These are phyloP conservation scores for Claviceps africana DNA, from an alignment of 2,329 filamentous ascomycete species.

Conservation along the genomic window DNA sequence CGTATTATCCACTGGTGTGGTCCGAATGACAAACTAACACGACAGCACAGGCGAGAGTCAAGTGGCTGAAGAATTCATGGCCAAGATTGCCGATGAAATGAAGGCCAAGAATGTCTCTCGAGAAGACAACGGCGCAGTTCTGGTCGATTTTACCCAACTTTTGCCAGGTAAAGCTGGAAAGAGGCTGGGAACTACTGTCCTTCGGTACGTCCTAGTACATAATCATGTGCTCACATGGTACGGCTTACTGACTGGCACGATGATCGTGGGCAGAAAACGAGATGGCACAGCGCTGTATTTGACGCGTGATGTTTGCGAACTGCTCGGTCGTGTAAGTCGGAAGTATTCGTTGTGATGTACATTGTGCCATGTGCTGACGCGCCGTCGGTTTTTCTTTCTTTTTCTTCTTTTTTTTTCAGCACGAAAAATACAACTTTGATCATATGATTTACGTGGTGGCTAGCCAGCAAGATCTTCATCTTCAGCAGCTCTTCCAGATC, in stretches of 20 bases:
- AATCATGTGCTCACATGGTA: not conserved
- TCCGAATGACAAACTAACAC: not conserved
- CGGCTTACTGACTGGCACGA: not conserved
- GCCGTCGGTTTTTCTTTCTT: not conserved
- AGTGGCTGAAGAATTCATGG: slow-evolving; percentile 54
- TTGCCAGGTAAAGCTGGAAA: slow-evolving; percentile 53
- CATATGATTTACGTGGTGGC: slow-evolving; percentile 71
- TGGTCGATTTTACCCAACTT: slow-evolving; percentile 59
- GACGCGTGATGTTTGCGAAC: slow-evolving; percentile 64
- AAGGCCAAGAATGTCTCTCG: slow-evolving; percentile 50
- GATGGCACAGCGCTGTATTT: slow-evolving; percentile 67
- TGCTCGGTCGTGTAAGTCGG: slow-evolving; percentile 41
- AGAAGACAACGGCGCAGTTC: slow-evolving; percentile 56
- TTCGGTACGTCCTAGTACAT: slow-evolving; percentile 28
- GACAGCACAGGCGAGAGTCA: slow-evolving; percentile 54
- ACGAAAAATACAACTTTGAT: slow-evolving; percentile 52
- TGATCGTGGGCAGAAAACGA: slow-evolving; percentile 32
- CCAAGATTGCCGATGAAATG: slow-evolving; percentile 45
- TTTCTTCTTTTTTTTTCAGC: slow-evolving; percentile 6
- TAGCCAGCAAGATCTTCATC: slow-evolving; percentile 56
- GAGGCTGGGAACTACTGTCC: slow-evolving; percentile 54
- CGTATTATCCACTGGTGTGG: not conserved
- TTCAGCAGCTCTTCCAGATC: slow-evolving; percentile 59
- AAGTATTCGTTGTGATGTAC: not conserved
- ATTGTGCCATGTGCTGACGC: not conserved